Evolutionary conservation across 2,329 filamentous ascomycete species (phyloP), one percentile per base, ranked within the genome.

Genomic region (Ophiostoma australiae): DNA sequence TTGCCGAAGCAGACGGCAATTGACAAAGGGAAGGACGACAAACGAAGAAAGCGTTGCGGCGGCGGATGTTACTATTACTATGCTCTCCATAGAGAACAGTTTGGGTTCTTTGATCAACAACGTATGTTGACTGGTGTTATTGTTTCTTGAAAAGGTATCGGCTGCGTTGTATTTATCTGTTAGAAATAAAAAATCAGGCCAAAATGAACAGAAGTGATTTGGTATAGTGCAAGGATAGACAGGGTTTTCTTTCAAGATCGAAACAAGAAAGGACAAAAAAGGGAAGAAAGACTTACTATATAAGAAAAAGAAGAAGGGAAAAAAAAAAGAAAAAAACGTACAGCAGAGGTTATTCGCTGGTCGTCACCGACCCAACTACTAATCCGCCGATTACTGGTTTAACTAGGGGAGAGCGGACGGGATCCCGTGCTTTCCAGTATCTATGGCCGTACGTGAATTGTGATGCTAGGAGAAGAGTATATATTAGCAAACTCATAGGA

Each of bases 161-260:
- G 58, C 58, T 63, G 58, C 58, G 58, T 33, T 63, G 58, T 63
- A 63, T 63, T 63, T 63, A 33, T 48, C 3, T 20, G 44, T 48
- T 20, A 48, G 17, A 48, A 48, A 48, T 48, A 48, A 48, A n/a
- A 17, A n/a, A 48, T 8, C 8, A 48, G n/a, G 44, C 44, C 6
- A 48, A 48, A n/a, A 20, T 48, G 44, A 20, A 20, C 1, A n/a
- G 48, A n/a, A 52, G 17, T 52, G 44, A 8, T 10, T 20, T 48
- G 52, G n/a, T 23, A 6, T 10, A 55, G 52, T 58, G 11, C 4
- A 41, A 27, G 4, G 11, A 58, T 1, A 5, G 23, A 7, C 3
- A 58, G 6, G 3, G 27, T 31, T 31, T 1, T 31, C 27, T 1
- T 31, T 31, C 3, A 31, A 31, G 27, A 31, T 31, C 27, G 27